Percentiles rank a stretch among this genome's conserved stretches.
phyloP scores from a whole-genome alignment of 1,284 basidiomycete species.

The Boletus semigastroideus region DNA sequence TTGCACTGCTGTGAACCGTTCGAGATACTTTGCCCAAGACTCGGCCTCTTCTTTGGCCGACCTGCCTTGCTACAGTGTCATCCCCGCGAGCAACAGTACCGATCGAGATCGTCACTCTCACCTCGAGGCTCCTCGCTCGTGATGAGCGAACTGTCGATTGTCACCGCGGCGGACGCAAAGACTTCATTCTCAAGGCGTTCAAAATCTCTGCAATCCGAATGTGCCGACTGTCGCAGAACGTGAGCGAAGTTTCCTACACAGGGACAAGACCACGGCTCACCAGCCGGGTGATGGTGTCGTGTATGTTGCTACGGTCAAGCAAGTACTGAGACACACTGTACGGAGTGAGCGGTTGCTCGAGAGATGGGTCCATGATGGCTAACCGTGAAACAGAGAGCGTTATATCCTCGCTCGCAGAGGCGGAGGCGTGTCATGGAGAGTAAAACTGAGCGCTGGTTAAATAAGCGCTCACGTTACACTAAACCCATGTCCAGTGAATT shows the following conservation, averaged over 20 bases:
- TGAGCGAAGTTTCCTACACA: background rate
- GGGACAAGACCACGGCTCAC: constrained; percentile 14
- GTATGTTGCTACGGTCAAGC: constrained; percentile 29
- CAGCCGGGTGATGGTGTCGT: constrained; percentile 28
- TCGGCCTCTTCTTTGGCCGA: constrained; percentile 20
- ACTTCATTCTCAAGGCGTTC: constrained; percentile 28
- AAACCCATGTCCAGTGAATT: constrained; percentile 27
- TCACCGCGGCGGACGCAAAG: constrained; percentile 24
- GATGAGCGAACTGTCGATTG: constrained; percentile 23
- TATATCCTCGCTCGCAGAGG: background rate
- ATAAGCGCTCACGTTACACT: too few species aligned
- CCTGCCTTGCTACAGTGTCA: constrained; percentile 15
- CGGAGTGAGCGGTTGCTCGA: constrained; percentile 7
- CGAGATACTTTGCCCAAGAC: constrained; percentile 19
- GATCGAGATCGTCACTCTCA: background rate
- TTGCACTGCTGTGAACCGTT: constrained; percentile 24
- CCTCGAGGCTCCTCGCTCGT: constrained; percentile 21
- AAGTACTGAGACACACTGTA: constrained; percentile 24
- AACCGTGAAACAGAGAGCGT: background rate
- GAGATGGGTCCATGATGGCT: constrained; percentile 10
- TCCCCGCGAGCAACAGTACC: background rate
- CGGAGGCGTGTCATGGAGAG: constrained; percentile 7
- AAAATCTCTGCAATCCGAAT: constrained; percentile 28
- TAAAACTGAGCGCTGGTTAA: background rate
- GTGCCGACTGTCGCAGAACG: constrained; percentile 15